Percentiles rank a stretch among this genome's conserved stretches.
phyloP scores from a whole-genome alignment of 768 basidiomycete species.

The Collybia mongolica region DNA sequence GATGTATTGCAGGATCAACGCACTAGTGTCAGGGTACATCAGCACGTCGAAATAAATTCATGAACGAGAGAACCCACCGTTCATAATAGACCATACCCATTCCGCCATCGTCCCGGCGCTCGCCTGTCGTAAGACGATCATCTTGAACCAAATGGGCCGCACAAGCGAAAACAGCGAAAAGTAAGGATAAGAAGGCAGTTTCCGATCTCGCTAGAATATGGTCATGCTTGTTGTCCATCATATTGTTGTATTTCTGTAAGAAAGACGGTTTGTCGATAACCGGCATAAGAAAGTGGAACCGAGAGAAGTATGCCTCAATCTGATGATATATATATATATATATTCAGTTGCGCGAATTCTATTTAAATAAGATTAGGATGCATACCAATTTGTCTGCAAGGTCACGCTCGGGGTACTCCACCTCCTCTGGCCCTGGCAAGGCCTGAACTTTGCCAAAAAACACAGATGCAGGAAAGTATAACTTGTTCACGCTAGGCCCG shows the following conservation, averaged over 20 bases:
- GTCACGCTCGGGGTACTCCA: slow-evolving; percentile 83
- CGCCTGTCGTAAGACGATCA: slow-evolving; percentile 55
- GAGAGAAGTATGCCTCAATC: slow-evolving; percentile 86
- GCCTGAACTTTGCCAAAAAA: slow-evolving; percentile 87
- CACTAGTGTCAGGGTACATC: slow-evolving; percentile 41
- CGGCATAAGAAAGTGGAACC: slow-evolving; percentile 87
- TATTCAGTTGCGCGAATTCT: not conserved
- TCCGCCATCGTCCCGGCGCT: slow-evolving; percentile 71
- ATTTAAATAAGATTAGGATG: slow-evolving; percentile 8
- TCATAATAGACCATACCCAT: slow-evolving; percentile 92
- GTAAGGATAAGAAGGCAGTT: slow-evolving; percentile 74
- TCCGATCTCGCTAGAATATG: slow-evolving; percentile 52
- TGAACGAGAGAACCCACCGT: slow-evolving; percentile 47
- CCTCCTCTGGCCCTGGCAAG: slow-evolving; percentile 80
- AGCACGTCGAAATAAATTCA: slow-evolving; percentile 11
- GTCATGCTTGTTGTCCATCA: slow-evolving; percentile 74
- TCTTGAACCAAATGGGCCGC: slow-evolving; percentile 80
- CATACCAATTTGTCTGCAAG: slow-evolving; percentile 83
- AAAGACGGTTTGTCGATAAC: slow-evolving; percentile 86
- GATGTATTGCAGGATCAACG: slow-evolving; percentile 89
- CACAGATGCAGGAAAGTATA: slow-evolving; percentile 86
- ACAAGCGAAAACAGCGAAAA: slow-evolving; percentile 92
- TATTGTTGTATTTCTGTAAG: slow-evolving; percentile 60
- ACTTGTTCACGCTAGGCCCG: slow-evolving; percentile 76
- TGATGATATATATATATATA: slow-evolving; percentile 24